Evolutionary conservation across 495 filamentous ascomycete genomes (phyloP).

Genomic region (Penicillium herquei): DNA sequence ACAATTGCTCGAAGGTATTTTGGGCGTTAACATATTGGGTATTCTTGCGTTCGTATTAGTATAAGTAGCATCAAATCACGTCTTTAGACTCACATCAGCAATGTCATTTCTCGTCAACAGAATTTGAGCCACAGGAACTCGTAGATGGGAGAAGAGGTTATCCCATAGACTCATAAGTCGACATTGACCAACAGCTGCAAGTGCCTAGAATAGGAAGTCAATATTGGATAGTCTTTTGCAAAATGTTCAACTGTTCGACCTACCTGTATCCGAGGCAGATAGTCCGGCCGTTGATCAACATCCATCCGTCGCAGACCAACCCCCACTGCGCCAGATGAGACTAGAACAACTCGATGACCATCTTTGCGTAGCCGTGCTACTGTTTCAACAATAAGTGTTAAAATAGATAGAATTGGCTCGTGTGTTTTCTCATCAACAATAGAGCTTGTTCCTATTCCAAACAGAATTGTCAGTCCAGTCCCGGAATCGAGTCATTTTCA

Average conservation of each 20-base stretch:
- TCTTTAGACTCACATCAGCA: constrained; percentile 66
- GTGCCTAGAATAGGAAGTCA: constrained; percentile 55
- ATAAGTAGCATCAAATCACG: too few species aligned
- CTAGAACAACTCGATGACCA: constrained; percentile 91
- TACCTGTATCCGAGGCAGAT: constrained; percentile 81
- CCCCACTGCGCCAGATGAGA: constrained; percentile 95
- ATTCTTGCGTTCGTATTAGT: constrained; percentile 49
- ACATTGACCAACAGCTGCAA: constrained; percentile 95
- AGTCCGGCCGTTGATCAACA: constrained; percentile 82
- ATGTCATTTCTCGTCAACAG: constrained; percentile 96
- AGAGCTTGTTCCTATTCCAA: constrained; percentile 78
- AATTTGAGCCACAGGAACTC: constrained; percentile 91
- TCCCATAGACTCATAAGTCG: constrained; percentile 96
- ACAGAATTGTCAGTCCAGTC: constrained; percentile 10
- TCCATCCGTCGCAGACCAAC: constrained; percentile 89
- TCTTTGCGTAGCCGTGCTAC: constrained; percentile 79
- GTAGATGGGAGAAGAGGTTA: constrained; percentile 79
- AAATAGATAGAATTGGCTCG: constrained; percentile 87
- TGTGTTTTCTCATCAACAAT: constrained; percentile 98
- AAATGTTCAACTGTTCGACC: background rate
- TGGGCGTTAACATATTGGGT: constrained; percentile 96
- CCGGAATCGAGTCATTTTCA: constrained; percentile 10
- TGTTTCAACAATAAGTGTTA: constrained; percentile 90
- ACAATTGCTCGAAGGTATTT: constrained; percentile 84
- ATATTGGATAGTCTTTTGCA: background rate